Percentiles rank a stretch among this genome's conserved stretches.
Evolutionary conservation across 345 rosid genomes (phyloP).

Genomic region (Jatropha curcas): DNA sequence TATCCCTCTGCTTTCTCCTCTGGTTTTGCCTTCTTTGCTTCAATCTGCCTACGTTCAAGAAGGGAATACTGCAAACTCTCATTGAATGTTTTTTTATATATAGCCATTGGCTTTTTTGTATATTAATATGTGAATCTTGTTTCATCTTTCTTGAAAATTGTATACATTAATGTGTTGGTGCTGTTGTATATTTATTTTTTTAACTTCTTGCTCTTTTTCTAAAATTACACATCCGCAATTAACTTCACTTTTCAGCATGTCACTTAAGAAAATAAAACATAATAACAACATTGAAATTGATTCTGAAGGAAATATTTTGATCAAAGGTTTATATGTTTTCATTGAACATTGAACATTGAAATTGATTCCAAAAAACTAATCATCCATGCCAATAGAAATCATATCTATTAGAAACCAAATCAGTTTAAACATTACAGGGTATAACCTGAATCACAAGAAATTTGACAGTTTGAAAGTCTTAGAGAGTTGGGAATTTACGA

Average conservation of each 20-base stretch:
- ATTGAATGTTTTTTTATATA: conserved; percentile 13
- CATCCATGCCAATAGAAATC: background rate
- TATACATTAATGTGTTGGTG: background rate
- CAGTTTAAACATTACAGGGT: background rate
- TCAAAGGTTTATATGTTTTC: background rate
- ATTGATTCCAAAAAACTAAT: background rate
- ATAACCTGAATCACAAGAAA: conserved; percentile 3
- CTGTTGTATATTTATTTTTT: background rate
- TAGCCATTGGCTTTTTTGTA: conserved; percentile 7
- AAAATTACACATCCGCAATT: background rate
- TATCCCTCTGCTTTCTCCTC: conserved; percentile 80
- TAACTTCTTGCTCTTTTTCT: background rate
- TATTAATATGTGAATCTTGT: background rate
- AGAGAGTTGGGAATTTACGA: background rate
- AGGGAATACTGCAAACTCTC: conserved; percentile 34
- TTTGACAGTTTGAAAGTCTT: background rate
- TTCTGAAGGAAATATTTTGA: background rate
- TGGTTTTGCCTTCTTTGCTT: conserved; percentile 58
- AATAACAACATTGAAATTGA: too few species aligned
- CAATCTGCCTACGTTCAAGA: conserved; percentile 33
- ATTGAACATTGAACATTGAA: background rate
- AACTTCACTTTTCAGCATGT: background rate
- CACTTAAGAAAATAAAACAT: too few species aligned
- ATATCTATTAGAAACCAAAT: background rate
- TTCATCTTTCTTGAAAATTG: background rate